Base-by-base conservation (phyloP, 169 alveolate species). In the Amoebophrya sp. region DNA sequence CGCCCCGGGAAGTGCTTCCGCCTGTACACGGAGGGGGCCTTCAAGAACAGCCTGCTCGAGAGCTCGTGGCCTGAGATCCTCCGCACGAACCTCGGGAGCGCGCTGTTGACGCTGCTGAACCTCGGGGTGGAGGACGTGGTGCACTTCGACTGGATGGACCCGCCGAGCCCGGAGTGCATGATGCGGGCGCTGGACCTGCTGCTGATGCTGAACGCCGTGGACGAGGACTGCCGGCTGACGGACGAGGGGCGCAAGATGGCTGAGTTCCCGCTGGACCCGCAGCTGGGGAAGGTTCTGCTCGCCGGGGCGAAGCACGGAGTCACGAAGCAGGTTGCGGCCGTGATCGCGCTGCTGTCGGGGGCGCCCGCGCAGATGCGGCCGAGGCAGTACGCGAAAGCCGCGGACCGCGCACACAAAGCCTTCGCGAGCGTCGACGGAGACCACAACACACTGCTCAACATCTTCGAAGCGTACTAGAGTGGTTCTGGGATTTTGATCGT, bases 101-200 rank as follows among this genome's bases (percentile, higher is more conserved):
- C 88, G 58, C 95, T 93, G 87, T 94, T 98, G 58, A 94, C 97
- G 95, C 95, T 97, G 90, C 97, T 97, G 93, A 94, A 97, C 88
- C 94, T 97, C 45, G 99, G 99, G 0, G 98, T 99, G 90, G 99
- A 99, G 92, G 99, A 99, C 95, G 94, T 99, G 58, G 97, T 99
- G 40, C 97, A 99, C 94, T 99, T 99, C 94, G 99, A 99, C 95
- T 99, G 98, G 95, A 97, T 99, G 99, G 99, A 99, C 92, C 99
- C 99, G 58, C 99, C 99, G 0, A 69, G 7, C 0, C 92, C 92
- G 0, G 92, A 90, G 89, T 45, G 90, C 39, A 90, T 90, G 92
- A 90, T 90, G 92, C 87, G 92, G 0, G 92, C 92, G 4, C 40
- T 90, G 41, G 92, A 90, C 38, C 69, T 90, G 92, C 70, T 90